A percentile compares a stretch with the other conserved stretches of the same genome.
These are phyloP conservation scores for Corymbia citriodora DNA, from an alignment of 441 rosid genomes.

Conservation along the genomic window DNA sequence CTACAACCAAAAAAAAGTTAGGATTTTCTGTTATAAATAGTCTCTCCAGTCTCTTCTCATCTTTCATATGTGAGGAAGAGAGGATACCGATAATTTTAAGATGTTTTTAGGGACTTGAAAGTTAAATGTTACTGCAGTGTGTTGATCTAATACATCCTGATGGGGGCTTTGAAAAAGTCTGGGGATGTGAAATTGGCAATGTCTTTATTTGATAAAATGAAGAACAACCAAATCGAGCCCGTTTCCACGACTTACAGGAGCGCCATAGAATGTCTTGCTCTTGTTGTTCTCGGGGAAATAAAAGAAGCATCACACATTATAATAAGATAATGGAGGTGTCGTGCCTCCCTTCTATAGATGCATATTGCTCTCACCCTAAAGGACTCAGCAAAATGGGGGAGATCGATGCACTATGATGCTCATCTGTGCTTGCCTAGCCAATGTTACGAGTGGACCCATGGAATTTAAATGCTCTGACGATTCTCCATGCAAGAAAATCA, in stretches of 20 bases:
- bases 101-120: conserved; percentile 55
- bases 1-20: conserved; percentile 2
- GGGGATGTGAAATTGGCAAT: conserved; percentile 51
- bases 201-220: conserved; percentile 51
- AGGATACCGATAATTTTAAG: conserved; percentile 38
- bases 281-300: conserved; percentile 23
- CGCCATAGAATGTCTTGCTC: conserved; percentile 45
- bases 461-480: conserved; percentile 58
- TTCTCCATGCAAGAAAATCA: conserved; percentile 52
- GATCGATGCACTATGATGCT: conserved; percentile 77
- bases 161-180: conserved; percentile 44
- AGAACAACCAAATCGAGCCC: conserved; percentile 29
- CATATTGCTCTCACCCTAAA: conserved; percentile 54
- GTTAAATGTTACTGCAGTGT: conserved; percentile 49
- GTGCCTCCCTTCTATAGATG: conserved; percentile 52
- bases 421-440: conserved; percentile 77
- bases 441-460: conserved; percentile 56
- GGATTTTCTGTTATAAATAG: conserved; percentile 45
- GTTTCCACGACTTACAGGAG: conserved; percentile 48
- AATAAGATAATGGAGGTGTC: conserved; percentile 68
- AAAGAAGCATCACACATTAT: conserved; percentile 52
- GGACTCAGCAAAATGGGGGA: conserved; percentile 70
- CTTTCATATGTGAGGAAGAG: conserved; percentile 41
- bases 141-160: conserved; percentile 47
- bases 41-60: conserved; percentile 47